Base-by-base conservation (phyloP, 2,329 filamentous ascomycete genomes). In the Berkeleyomyces rouxiae region DNA sequence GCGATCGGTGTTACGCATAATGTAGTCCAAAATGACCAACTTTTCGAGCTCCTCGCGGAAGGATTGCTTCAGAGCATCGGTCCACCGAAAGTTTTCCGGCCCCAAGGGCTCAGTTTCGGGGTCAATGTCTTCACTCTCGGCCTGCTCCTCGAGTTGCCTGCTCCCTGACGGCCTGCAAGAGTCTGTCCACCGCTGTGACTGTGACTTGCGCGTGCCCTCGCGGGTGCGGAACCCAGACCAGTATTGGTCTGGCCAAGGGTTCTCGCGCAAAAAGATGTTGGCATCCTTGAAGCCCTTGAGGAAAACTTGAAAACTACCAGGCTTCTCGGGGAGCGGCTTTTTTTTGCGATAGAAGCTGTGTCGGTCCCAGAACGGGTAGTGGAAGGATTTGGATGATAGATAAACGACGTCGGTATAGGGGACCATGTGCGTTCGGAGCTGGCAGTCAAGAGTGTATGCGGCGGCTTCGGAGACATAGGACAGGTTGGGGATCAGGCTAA, bases 381-480 rank as follows among this genome's bases (percentile, higher is more conserved):
- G 91, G 72, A 99, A 99, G 1, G 91, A 95, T 72, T 95, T 97
- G 16, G 93, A 97, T 4, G 92, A 95, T 36, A 99, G 78, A 70
- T 87, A 88, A 42, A 97, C 90, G 47, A 99, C 89, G 69, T 96
- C 93, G 49, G 93, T 99, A 69, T 96, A 97, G 0, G 93, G 93
- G 4, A 99, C 95, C 68, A 99, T 80, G 71, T 95, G 84, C 23
- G 93, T 97, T 68, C 86, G 86, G 59, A 99, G 78, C 70, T 95
- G 90, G 67, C 82, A 85, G 73, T 99, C 93, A 61, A 99, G 84
- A 4, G 96, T 90, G 72, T 96, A 99, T 43, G 93, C 93, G 16
- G 93, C 93, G 16, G 93, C 93, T 77, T 99, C 93, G 69, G 91
- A 97, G 68, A 99, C 90, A 71, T 99, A 99, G 62, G 91, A 96